These are phyloP conservation scores for Talaromyces sp. DNA, from an alignment of 2,329 filamentous ascomycete genomes.

Conservation along the genomic window DNA sequence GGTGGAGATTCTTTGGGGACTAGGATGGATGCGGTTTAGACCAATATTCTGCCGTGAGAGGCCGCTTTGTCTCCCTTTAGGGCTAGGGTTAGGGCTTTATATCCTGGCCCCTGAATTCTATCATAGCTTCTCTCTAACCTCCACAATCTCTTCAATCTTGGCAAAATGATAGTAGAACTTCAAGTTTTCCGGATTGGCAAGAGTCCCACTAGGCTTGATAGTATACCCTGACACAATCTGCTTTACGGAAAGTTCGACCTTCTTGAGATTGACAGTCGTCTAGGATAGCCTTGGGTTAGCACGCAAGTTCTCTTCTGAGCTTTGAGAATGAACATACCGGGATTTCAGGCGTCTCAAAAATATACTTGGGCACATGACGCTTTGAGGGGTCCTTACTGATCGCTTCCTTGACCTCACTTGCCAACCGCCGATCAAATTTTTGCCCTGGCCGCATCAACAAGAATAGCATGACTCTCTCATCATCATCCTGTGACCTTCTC, in stretches of 20 bases:
- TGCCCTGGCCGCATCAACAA: no score
- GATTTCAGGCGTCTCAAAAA: no score
- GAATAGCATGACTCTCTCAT: no score
- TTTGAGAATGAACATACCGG: no score
- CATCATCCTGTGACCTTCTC: no score
- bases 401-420: no score
- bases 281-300: not conserved
- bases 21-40: not conserved
- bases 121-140: not conserved
- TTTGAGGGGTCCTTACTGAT: no score
- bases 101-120: not conserved
- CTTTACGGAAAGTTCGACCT: not conserved
- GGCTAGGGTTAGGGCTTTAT: not conserved
- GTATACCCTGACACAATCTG: no score
- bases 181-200: not conserved
- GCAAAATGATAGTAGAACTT: not conserved
- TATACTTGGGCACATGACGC: no score
- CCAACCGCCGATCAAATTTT: no score
- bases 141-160: not conserved
- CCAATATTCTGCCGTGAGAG: not conserved
- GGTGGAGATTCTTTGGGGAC: conserved; percentile 19
- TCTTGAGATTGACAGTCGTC: not conserved
- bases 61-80: not conserved
- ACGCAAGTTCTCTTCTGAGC: no score
- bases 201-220: not conserved